A percentile compares a stretch with the other conserved stretches of the same genome.
Evolutionary conservation across 371 early-diverging fungal species (phyloP).

Genomic region (Mortierella polycephala): DNA sequence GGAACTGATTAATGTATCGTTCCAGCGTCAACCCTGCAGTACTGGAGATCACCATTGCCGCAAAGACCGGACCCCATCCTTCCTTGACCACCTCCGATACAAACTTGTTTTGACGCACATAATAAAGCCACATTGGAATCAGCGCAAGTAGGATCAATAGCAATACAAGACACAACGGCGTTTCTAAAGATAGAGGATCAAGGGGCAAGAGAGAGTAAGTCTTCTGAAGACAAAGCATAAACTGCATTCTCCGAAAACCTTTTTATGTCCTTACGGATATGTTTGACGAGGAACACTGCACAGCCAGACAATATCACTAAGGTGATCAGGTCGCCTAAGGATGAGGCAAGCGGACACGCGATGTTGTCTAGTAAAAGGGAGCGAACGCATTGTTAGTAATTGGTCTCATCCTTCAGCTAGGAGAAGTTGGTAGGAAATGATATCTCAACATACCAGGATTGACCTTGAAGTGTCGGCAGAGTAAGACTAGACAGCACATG

Average conservation of each 20-base stretch:
- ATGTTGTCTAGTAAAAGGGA: constrained; percentile 60
- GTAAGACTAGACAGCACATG: constrained; percentile 73
- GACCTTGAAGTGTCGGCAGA: constrained; percentile 70
- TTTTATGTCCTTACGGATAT: constrained; percentile 57
- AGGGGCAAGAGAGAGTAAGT: background rate
- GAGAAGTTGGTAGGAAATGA: background rate
- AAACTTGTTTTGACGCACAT: constrained; percentile 68
- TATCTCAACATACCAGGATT: constrained; percentile 64
- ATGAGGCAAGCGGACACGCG: constrained; percentile 78
- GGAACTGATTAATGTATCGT: constrained; percentile 73
- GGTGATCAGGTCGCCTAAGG: constrained; percentile 80
- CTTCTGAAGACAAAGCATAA: background rate
- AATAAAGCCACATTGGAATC: constrained; percentile 65
- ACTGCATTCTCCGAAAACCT: too few relatives aligned
- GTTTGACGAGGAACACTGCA: constrained; percentile 57
- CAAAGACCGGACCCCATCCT: constrained; percentile 83
- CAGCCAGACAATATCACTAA: constrained; percentile 69
- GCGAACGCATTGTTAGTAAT: background rate
- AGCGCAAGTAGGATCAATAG: constrained; percentile 58
- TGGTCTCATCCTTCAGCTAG: background rate
- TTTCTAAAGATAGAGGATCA: constrained; percentile 30
- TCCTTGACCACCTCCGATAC: constrained; percentile 71
- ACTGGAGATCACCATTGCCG: constrained; percentile 83
- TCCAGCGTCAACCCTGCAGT: constrained; percentile 85
- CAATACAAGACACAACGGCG: constrained; percentile 61